Evolutionary conservation across 108 stramenopile genomes (phyloP).

Genomic region (Skeletonema costatum): DNA sequence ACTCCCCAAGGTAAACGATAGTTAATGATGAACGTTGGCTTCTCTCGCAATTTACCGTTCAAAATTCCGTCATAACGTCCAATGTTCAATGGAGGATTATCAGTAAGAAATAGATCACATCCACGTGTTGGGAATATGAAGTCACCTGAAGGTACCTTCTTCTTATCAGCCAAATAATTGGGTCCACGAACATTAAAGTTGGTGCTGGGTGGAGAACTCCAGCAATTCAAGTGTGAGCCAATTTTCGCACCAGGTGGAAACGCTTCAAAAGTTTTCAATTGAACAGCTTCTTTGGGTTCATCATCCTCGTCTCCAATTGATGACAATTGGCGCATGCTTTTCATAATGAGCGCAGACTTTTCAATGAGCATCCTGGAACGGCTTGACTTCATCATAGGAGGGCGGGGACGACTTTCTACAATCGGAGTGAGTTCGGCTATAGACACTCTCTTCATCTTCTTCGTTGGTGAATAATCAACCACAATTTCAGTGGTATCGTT

Average conservation of each 20-base stretch:
- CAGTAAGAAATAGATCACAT: constrained; percentile 84
- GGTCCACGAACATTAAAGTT: constrained; percentile 79
- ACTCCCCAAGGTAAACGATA: constrained; percentile 91
- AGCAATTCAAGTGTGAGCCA: constrained; percentile 75
- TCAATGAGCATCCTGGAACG: constrained; percentile 23
- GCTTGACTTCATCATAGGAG: not conserved
- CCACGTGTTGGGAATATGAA: constrained; percentile 74
- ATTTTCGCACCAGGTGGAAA: constrained; percentile 75
- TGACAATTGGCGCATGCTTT: constrained; percentile 4
- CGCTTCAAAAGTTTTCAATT: constrained; percentile 20
- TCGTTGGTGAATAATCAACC: not conserved
- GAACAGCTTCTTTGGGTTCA: not conserved
- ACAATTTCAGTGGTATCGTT: not conserved
- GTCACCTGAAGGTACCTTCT: constrained; percentile 66
- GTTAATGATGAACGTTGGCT: constrained; percentile 87
- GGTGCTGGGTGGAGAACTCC: constrained; percentile 58
- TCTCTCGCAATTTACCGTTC: constrained; percentile 69
- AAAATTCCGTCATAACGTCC: constrained; percentile 69
- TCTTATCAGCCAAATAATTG: constrained; percentile 74
- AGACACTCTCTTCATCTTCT: not conserved
- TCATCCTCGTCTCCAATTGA: not conserved
- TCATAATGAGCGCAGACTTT: constrained; percentile 4
- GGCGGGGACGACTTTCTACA: not conserved
- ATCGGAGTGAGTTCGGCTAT: not conserved
- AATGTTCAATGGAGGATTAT: constrained; percentile 72